Percentiles rank a stretch among this genome's conserved stretches.
These are phyloP conservation scores for Acacia pycnantha DNA, from an alignment of 331 rosid genomes.

Conservation along the genomic window DNA sequence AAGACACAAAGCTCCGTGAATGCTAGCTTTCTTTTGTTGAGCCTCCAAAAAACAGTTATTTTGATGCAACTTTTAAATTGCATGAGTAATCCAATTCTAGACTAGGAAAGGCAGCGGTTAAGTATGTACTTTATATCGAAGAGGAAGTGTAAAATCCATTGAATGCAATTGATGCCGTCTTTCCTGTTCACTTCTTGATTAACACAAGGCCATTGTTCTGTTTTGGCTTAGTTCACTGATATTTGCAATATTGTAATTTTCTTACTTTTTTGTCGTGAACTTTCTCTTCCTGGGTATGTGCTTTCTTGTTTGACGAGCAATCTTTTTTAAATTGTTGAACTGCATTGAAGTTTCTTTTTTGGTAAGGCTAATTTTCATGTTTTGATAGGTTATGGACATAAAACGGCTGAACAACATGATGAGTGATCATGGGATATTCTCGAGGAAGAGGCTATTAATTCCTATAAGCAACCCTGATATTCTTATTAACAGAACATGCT, in stretches of 20 bases:
- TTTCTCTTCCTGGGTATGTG: not conserved
- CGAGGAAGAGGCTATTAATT: constrained; percentile 85
- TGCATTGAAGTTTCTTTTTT: not conserved
- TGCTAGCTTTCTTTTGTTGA: not conserved
- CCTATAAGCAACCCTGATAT: constrained; percentile 67
- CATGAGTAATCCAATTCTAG: not conserved
- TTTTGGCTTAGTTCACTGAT: not conserved
- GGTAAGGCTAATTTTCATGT: not conserved
- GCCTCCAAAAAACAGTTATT: not conserved
- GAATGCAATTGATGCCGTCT: not conserved
- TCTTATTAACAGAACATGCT: constrained; percentile 66
- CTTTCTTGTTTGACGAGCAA: not conserved
- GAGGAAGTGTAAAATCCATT: not conserved
- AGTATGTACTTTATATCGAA: not conserved
- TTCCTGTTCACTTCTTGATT: not conserved
- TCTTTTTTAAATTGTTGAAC: not conserved
- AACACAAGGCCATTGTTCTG: not conserved
- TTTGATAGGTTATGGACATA: constrained; percentile 75
- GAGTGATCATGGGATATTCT: constrained; percentile 95
- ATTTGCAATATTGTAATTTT: not conserved
- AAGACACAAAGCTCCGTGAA: not conserved
- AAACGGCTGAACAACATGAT: constrained; percentile 93
- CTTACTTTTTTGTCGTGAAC: not conserved
- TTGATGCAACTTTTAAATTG: not conserved
- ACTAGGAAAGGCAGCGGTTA: not conserved